Base-by-base conservation (phyloP, 176 grass and related monocot genomes). In the Panicum miliaceum region DNA sequence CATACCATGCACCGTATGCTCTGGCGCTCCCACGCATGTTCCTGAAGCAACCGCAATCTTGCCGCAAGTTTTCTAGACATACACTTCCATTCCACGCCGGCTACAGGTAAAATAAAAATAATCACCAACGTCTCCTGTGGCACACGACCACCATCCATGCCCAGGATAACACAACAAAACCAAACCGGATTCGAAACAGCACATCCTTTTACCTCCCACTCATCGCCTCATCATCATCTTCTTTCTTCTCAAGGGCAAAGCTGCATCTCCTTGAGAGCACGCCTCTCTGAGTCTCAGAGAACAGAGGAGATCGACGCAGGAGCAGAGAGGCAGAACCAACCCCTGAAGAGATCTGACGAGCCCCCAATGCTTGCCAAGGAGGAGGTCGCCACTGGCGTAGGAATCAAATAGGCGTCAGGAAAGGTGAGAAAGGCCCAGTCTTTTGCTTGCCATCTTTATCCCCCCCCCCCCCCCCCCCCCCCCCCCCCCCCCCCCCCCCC, bases 1-100 rank as follows among this genome's bases (percentile, higher is more conserved):
- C 0, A 13, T 29, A 3, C 15, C 25, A 73, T 32, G 3, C 45
- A 42, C 26, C 18, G n/a, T 72, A 48, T 29, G 42, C 13, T 18
- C 48, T 26, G 25, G 61, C 81, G 36, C 58, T 4, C 59, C 35
- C 50, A 76, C 63, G 38, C 58, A 75, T 53, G 63, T 68, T 18
- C 61, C 3, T 68, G 53, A 74, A 82, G 89, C 73, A 84, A 84
- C 46, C 74, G 72, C 62, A 80, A 80, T 61, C 80, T 42, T 62
- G 60, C 47, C 5, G 6, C 64, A 23, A 75, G 62, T 82, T 74
- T 64, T 61, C 68, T 79, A 60, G 27, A 23, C 79, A 69, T 2
- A 60, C 80, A 83, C 80, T 75, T 75, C 68, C 75, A 22, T 83
- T 76, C 89, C 80, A 83, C 84, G 73, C n/a, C 38, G 62, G 57